Evolutionary conservation across 2,329 filamentous ascomycete species (phyloP).

Genomic region (Clarireedia paspali): DNA sequence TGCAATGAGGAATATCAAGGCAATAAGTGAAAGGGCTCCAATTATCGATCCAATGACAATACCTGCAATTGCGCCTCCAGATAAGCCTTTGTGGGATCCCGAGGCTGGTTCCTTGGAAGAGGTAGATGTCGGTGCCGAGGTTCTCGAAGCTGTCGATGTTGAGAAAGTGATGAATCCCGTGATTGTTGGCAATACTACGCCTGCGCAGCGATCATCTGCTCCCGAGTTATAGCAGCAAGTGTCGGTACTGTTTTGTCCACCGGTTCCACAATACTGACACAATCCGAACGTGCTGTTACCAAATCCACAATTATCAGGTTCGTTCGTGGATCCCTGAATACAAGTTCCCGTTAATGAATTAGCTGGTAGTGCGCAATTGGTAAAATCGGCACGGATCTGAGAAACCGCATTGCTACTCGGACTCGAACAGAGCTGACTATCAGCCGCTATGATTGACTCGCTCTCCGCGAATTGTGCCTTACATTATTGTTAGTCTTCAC

Average conservation of each 20-base stretch:
- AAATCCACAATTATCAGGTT: conserved; percentile 83
- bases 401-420: conserved; percentile 57
- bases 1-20: conserved; percentile 54
- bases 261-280: conserved; percentile 78
- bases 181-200: conserved; percentile 71
- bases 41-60: conserved; percentile 76
- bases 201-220: conserved; percentile 63
- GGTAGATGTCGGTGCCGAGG: conserved; percentile 20
- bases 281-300: conserved; percentile 63
- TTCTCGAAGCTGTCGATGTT: conserved; percentile 40
- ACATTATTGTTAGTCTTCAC: conserved; percentile 20
- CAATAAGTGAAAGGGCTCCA: conserved; percentile 61
- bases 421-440: conserved; percentile 63
- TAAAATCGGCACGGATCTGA: conserved; percentile 87
- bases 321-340: conserved; percentile 69
- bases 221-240: conserved; percentile 86
- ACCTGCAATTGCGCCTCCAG: conserved; percentile 84
- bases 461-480: conserved; percentile 79
- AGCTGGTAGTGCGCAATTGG: conserved; percentile 78
- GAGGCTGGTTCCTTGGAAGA: conserved; percentile 7
- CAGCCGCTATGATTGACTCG: conserved; percentile 75
- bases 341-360: conserved; percentile 70
- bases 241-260: conserved; percentile 85
- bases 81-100: conserved; percentile 42
- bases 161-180: conserved; percentile 59